Base-by-base conservation (phyloP, 495 filamentous ascomycete species). In the Friedmanniomyces simplex region DNA sequence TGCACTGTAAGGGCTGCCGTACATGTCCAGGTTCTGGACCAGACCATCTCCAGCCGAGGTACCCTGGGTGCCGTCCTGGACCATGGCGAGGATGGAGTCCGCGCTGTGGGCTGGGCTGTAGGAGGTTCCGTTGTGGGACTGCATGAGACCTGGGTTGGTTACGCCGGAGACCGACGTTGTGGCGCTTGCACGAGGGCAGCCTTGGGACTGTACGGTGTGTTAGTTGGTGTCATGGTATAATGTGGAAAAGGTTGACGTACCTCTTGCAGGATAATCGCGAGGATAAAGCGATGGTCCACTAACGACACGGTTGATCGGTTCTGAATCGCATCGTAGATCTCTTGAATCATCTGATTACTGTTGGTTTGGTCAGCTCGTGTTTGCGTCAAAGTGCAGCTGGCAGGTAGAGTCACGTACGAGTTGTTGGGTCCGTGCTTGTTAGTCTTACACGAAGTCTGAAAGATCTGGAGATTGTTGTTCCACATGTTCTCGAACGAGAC, bases 311-410 rank as follows among this genome's bases (percentile, higher is more conserved):
- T 36, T 8, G 63, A 50, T 46, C 58, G 51, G 51, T 49, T 22
- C 43, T 59, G 54, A 25, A 65, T 65, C 16, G 63, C 63, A 20
- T 52, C 39, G 36, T 53, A 52, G 32, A 65, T 59, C 12, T 63
- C 83, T 62, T 93, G 86, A 22, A 91, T 88, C 66, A 95, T 89
- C 24, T 89, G 80, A 63, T 93, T 87, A 51, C 70, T 69, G 64
- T 75, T 72, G 63, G 28, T 32, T 32, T 32, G 28, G 28, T 32
- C 28, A 32, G 28, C 28, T 10, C 28, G 10, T 76, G 60, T 12
- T 61, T n/a, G n/a, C n/a, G n/a, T 45, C 11, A 63, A 25, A 8
- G n/a, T n/a, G n/a, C n/a, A 20, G 5, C 16, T 46, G 22, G 62
- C 36, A 4, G n/a, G 5, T 18, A 11, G 25, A 21, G 12, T 3